A percentile compares a stretch with the other conserved stretches of the same genome.
Conservation (phyloP, 1,139 yeast genomes). For the Meyerozyma guilliermondii region DNA sequence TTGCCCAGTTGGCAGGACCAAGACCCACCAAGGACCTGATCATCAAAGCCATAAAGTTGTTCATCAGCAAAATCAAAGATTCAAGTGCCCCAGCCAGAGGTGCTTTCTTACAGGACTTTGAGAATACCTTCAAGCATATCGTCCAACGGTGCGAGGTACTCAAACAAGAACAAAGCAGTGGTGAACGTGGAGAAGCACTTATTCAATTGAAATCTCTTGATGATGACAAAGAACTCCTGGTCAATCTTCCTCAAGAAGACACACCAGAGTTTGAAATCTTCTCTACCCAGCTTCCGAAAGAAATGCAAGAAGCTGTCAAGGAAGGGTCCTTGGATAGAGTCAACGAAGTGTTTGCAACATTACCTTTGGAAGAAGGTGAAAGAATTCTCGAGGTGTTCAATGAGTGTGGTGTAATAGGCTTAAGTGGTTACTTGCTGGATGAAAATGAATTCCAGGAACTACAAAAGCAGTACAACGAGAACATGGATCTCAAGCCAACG, state of each 20-base stretch:
- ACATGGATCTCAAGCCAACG: constrained; percentile 9
- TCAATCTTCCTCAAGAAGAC: constrained; percentile 59
- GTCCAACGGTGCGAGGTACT: constrained; percentile 68
- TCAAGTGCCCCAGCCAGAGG: constrained; percentile 52
- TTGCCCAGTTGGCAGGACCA: constrained; percentile 55
- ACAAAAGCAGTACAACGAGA: constrained; percentile 18
- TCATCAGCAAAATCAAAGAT: constrained; percentile 60
- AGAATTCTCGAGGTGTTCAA: constrained; percentile 66
- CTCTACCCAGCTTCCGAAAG: constrained; percentile 47
- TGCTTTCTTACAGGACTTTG: constrained; percentile 71
- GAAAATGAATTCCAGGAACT: constrained; percentile 21
- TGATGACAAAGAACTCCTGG: constrained; percentile 71
- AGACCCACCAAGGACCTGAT: constrained; percentile 26
- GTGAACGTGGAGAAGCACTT: constrained; percentile 61
- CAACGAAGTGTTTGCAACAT: constrained; percentile 74
- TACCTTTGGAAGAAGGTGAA: constrained; percentile 80
- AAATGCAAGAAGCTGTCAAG: constrained; percentile 72
- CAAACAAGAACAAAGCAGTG: constrained; percentile 32
- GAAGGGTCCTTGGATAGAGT: constrained; percentile 72
- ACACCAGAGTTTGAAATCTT: constrained; percentile 49
- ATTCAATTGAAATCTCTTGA: constrained; percentile 88
- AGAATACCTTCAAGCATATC: constrained; percentile 68
- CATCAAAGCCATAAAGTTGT: constrained; percentile 58
- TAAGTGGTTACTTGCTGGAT: constrained; percentile 35
- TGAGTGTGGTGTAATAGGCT: constrained; percentile 78